phyloP scores from a whole-genome alignment of 768 basidiomycete species.

The Xerocomellus amylosporus region DNA sequence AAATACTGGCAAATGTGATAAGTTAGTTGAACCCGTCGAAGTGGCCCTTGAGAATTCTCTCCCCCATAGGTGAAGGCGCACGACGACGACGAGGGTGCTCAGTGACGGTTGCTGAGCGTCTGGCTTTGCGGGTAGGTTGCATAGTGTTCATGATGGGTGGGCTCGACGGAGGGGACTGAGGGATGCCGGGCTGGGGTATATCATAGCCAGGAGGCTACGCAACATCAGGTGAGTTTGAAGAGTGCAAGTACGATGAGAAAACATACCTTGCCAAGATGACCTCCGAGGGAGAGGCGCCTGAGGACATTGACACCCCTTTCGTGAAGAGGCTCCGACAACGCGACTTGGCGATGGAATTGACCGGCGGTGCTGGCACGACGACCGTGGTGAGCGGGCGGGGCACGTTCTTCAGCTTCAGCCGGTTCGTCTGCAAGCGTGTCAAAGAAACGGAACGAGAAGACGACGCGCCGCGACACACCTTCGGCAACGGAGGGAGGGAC shows the following conservation, averaged over 20 bases:
- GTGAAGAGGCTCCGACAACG: conserved; percentile 44
- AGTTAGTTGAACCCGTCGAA: conserved; percentile 84
- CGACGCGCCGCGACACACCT: conserved; percentile 41
- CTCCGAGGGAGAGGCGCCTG: conserved; percentile 71
- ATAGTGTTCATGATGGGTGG: conserved; percentile 13
- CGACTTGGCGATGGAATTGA: conserved; percentile 49
- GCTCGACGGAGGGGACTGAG: conserved; percentile 51
- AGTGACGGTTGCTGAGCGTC: conserved; percentile 59
- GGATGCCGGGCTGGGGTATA: conserved; percentile 30
- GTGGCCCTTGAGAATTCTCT: conserved; percentile 86
- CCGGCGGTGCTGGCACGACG: conserved; percentile 61
- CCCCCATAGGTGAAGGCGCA: conserved; percentile 87
- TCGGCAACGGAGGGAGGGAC: conserved; percentile 57
- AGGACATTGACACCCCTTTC: conserved; percentile 72
- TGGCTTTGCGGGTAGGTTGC: conserved; percentile 36
- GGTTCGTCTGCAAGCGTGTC: conserved; percentile 35
- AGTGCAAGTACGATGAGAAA: not conserved
- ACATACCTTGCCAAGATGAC: conserved; percentile 56
- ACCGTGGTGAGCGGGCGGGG: conserved; percentile 48
- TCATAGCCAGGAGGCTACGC: conserved; percentile 12
- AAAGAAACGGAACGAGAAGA: not conserved
- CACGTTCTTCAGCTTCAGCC: conserved; percentile 41
- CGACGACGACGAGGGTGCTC: conserved; percentile 51
- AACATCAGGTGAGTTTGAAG: not conserved
- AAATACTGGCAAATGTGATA: conserved; percentile 1